A percentile compares a stretch with the other conserved stretches of the same genome.
These are phyloP conservation scores for Kodamaea fungicola DNA, from an alignment of 1,139 yeast species.

Conservation along the genomic window DNA sequence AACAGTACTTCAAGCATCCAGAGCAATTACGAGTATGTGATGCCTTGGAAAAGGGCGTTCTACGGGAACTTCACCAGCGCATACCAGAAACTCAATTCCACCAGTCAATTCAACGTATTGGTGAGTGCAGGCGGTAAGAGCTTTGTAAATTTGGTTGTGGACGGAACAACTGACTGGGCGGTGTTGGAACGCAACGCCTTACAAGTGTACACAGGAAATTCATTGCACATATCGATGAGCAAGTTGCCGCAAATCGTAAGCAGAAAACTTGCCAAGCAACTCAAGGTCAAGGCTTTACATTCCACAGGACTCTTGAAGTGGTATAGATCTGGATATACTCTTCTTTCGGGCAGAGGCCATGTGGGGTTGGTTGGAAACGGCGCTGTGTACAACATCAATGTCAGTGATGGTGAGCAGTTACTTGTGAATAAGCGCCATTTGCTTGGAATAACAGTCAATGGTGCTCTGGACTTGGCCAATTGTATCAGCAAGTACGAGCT, in stretches of 20 bases:
- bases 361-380: slow-evolving; percentile 58
- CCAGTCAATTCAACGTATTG: slow-evolving; percentile 44
- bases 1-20: slow-evolving; percentile 15
- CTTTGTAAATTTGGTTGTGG: slow-evolving; percentile 44
- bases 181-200: slow-evolving; percentile 44
- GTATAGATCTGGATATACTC: slow-evolving; percentile 38
- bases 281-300: slow-evolving; percentile 19
- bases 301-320: slow-evolving; percentile 36
- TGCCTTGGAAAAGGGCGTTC: slow-evolving; percentile 37
- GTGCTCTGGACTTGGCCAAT: slow-evolving; percentile 43
- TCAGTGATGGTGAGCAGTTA: slow-evolving; percentile 47
- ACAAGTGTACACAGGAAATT: slow-evolving; percentile 51
- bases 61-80: slow-evolving; percentile 40
- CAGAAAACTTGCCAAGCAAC: slow-evolving; percentile 25
- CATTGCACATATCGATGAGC: slow-evolving; percentile 36
- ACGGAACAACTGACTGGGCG: slow-evolving; percentile 64
- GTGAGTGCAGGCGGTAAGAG: slow-evolving; percentile 31
- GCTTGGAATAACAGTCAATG: slow-evolving; percentile 51
- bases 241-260: slow-evolving; percentile 41
- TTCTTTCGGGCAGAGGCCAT: slow-evolving; percentile 57
- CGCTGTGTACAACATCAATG: slow-evolving; percentile 46
- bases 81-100: slow-evolving; percentile 46
- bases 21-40: slow-evolving; percentile 27
- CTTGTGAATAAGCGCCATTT: slow-evolving; percentile 45
- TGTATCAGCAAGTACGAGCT: slow-evolving; percentile 26